Percentiles rank a stretch among this genome's conserved stretches.
These are phyloP conservation scores for Alternaria longipes DNA, from an alignment of 2,329 filamentous ascomycete species.

Conservation along the genomic window DNA sequence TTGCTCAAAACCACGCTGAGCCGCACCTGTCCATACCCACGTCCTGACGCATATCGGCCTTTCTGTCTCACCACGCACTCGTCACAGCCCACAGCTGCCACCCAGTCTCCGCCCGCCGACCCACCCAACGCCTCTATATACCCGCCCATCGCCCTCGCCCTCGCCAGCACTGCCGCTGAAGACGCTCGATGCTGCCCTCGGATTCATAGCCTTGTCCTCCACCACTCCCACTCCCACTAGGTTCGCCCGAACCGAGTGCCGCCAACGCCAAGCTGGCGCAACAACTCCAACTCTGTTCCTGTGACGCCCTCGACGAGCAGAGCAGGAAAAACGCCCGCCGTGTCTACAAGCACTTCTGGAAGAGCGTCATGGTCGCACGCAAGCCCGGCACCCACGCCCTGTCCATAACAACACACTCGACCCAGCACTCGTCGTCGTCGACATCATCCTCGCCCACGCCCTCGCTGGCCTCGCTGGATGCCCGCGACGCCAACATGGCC, in stretches of 20 bases:
- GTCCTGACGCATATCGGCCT: conserved; percentile 28
- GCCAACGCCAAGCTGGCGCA: conserved; percentile 51
- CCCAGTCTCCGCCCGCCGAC: neutral
- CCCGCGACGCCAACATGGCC: conserved; percentile 59
- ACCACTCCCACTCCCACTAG: conserved; percentile 30
- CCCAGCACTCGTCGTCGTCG: conserved; percentile 37
- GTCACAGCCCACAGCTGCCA: conserved; percentile 12
- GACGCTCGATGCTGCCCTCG: conserved; percentile 8
- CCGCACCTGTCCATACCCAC: conserved; percentile 38
- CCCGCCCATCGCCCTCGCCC: neutral
- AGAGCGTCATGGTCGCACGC: conserved; percentile 49
- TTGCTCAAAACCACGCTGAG: conserved; percentile 52
- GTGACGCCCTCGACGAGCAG: conserved; percentile 45
- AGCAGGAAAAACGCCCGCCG: conserved; percentile 44
- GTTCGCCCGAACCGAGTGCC: conserved; percentile 49
- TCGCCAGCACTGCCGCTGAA: neutral
- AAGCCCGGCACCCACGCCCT: conserved; percentile 40
- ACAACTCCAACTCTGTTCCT: conserved; percentile 45
- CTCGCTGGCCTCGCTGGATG: conserved; percentile 45
- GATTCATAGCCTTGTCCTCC: conserved; percentile 2
- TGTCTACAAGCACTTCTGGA: conserved; percentile 51
- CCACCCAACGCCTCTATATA: neutral
- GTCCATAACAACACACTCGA: conserved; percentile 47
- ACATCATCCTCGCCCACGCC: conserved; percentile 44
- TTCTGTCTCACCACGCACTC: conserved; percentile 34